Evolutionary conservation across 371 early-diverging fungal genomes (phyloP).

Genomic region (Coemansia sp.): DNA sequence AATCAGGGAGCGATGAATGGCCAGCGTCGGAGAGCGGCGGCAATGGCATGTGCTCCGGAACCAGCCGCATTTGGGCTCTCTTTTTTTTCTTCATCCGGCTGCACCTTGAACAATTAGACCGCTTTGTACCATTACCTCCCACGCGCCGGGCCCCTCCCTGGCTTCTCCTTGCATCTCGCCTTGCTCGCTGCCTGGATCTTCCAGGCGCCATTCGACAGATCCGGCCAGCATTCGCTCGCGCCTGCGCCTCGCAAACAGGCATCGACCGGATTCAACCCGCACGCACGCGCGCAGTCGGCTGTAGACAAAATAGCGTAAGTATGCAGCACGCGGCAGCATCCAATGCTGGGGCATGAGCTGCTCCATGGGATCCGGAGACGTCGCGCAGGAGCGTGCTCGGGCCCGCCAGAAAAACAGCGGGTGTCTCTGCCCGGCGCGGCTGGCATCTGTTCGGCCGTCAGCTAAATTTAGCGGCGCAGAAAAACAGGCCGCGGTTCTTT

Average conservation of each 20-base stretch:
- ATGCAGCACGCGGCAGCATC: background rate
- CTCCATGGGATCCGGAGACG: background rate
- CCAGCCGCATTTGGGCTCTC: background rate
- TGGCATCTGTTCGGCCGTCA: slow-evolving; percentile 1
- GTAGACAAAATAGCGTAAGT: slow-evolving; percentile 2
- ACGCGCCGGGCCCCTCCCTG: too few species aligned
- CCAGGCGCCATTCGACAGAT: too few species aligned
- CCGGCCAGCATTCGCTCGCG: too few species aligned
- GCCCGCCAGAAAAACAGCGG: too few species aligned
- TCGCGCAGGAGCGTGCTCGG: background rate
- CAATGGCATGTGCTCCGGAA: too few species aligned
- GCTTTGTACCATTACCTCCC: too few species aligned
- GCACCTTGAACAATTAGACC: background rate
- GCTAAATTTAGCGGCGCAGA: slow-evolving; percentile 4
- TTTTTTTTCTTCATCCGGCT: background rate
- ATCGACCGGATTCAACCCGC: background rate
- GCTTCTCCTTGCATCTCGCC: background rate
- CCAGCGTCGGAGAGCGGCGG: too few species aligned
- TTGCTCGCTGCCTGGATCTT: slow-evolving; percentile 1
- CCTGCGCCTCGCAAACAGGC: background rate
- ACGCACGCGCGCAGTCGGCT: background rate
- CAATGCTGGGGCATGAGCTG: background rate
- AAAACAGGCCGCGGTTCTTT: slow-evolving; percentile 2
- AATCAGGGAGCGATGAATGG: too few species aligned
- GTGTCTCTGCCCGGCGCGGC: background rate